Percentiles rank a stretch among this genome's conserved stretches.
Conservation (phyloP, 352 stramenopile species). For the Globisporangium sylvaticum region DNA sequence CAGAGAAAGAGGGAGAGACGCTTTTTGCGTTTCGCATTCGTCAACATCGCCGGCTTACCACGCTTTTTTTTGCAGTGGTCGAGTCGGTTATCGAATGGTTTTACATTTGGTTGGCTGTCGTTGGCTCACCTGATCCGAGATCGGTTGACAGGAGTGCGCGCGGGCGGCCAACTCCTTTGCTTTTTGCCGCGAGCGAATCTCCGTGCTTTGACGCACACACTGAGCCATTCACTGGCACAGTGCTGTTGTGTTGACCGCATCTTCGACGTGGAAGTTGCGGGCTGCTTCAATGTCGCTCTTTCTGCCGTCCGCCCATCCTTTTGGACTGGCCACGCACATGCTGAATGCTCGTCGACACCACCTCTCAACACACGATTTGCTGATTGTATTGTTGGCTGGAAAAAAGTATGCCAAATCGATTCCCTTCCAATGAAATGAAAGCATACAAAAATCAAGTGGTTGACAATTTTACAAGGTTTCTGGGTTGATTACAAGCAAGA, state of each 20-base stretch:
- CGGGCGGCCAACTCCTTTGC: not conserved
- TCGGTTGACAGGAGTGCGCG: not conserved
- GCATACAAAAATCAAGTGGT: no score
- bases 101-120: not conserved
- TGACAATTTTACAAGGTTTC: no score
- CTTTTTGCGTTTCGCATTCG: not conserved
- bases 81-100: not conserved
- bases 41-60: not conserved
- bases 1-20: not conserved
- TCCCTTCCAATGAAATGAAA: no score
- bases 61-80: not conserved
- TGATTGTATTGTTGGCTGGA: no score
- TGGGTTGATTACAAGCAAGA: no score
- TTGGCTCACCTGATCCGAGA: not conserved
- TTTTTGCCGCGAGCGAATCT: not conserved
- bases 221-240: no score
- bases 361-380: not conserved
- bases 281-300: constrained; percentile 20
- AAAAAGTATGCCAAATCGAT: no score
- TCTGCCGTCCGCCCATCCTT: constrained; percentile 2
- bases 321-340: not conserved
- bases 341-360: constrained; percentile 7
- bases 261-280: constrained; percentile 26
- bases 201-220: not conserved
- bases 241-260: not conserved